Base-by-base conservation (phyloP, 2,329 filamentous ascomycete genomes). In the Colletotrichum salicis region DNA sequence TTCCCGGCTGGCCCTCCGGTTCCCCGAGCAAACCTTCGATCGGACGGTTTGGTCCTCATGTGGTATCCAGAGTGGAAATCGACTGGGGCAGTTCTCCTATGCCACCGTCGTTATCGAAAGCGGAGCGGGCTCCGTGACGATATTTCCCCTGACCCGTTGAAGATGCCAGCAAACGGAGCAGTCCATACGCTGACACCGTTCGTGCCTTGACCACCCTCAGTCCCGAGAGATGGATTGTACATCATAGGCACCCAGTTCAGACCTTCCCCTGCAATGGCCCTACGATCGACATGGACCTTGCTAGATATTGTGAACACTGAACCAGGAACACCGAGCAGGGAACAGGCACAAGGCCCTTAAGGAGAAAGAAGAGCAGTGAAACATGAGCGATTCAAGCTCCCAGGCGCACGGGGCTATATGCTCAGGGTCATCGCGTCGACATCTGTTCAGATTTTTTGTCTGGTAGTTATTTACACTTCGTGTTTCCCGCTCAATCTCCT, bases 271-370 rank as follows among this genome's bases (percentile, higher is more conserved):
- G 55, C 22, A 51, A 0, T 11, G 15, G 27, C 27, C 27, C 33
- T 29, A 29, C 15, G 62, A 70, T 66, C 45, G 48, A 31, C 62
- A 48, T 11, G 41, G n/a, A 41, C 31, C 22, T 54, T 35, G 52
- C 33, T 57, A 37, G 41, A 58, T 57, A 22, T 27, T 45, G 55
- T 24, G 24, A 45, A n/a, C 41, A 63, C 31, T 56, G 15, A 35
- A 13, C 48, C 58, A 63, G 51, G 58, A 52, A 8, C 13, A 5
- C 27, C 12, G 24, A 22, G 35, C 37, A 41, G 22, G 52, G 41
- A 45, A 33, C 35, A 59, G 15, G 62, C 55, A 60, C 24, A 24
- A 45, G 45, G 64, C 35, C 41, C 7, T 10, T 19, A n/a, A 19
- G 35, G 13, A 61, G 35, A 22, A 3, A n/a, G 63, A 55, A 33